Evolutionary conservation across 2,329 filamentous ascomycete genomes (phyloP), one percentile per base, ranked within the genome.

Genomic region (Penicillium sp.): DNA sequence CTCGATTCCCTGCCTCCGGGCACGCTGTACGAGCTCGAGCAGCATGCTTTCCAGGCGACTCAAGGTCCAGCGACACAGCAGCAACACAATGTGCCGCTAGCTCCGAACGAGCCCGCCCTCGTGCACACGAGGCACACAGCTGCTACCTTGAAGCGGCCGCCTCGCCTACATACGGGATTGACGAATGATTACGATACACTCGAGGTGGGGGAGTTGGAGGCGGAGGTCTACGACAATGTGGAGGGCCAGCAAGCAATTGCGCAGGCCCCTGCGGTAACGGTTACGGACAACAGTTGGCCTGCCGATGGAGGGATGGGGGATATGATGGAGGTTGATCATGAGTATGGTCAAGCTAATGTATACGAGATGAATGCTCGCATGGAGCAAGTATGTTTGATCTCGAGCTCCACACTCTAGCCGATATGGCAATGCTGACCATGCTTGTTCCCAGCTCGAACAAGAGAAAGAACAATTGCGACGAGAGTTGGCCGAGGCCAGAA

Each of bases 21-120:
- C 57, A 76, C 79, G 22, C 68, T 80, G 53, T 71, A 78, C 60
- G 73, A 80, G 65, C 71, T 83, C 43, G 80, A 82, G 65, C 73
- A 81, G 60, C 71, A 77, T 68, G 80, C 80, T n/a, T 75, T 75
- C 55, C 72, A 72, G 60, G 78, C 78, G n/a, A 80, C 78, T 2
- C 80, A 80, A 65, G 70, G 65, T 19, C 65, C 76, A 51, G 71
- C 69, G 22, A 65, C 68, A 30, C 38, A 22, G 33, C 65, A 69
- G 37, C 59, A 64, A 10, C 52, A 58, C 19, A 8, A 57, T 51
- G 45, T 52, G 16, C 54, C 57, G 52, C 53, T 55, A 56, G 54
- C 46, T 42, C 55, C 43, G 62, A 60, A 57, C 57, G 52, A 42
- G 38, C 63, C 33, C 55, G 54, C 42, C 35, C 61, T 35, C 19